Evolutionary conservation across 2,329 filamentous ascomycete species (phyloP), one percentile per base, ranked within the genome.

Genomic region (Simplicillium aogashimaense): DNA sequence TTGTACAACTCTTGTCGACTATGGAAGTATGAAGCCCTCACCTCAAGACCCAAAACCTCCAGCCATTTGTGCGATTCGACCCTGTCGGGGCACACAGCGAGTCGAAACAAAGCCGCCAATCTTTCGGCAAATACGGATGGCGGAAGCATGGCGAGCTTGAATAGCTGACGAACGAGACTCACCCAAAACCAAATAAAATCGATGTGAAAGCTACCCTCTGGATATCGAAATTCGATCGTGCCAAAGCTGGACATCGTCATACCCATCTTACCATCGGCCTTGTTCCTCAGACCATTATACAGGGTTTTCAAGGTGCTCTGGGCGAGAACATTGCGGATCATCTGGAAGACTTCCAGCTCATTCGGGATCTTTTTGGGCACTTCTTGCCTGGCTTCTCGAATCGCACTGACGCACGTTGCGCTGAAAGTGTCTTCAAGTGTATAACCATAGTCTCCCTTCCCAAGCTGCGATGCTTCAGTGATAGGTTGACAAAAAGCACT

Each of bases 141-240:
- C 5, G 47, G 32, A 20, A 38, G 41, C 31, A 48, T 35, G 9
- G 50, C 48, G 35, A 53, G 34, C 10, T 43, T 45, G 36, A 51
- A 52, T 16, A 56, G 41, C 18, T 48, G 46, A 28, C 49, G 47
- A 12, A 47, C 47, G 30, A 56, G 28, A 33, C 48, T 44, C 16
- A 47, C 45, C 54, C 53, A 56, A 30, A 49, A 35, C 6, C 44
- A 38, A 28, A 56, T 44, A 41, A 46, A 56, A 10, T 50, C 45
- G 3, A 45, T 40, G 18, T 56, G 50, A 36, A 54, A 53, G 8
- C 36, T 47, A 11, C 50, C 47, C 15, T 55, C 53, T 17, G 52
- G 50, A 31, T 56, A 56, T 25, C 54, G 50, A 16, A 56, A 56
- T 42, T 55, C 53, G 12, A 53, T 14, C 0, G 51, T 55, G 18